These are phyloP conservation scores for Tritrichomonas musculus DNA, from an alignment of 208 protist genomes.

Conservation along the genomic window DNA sequence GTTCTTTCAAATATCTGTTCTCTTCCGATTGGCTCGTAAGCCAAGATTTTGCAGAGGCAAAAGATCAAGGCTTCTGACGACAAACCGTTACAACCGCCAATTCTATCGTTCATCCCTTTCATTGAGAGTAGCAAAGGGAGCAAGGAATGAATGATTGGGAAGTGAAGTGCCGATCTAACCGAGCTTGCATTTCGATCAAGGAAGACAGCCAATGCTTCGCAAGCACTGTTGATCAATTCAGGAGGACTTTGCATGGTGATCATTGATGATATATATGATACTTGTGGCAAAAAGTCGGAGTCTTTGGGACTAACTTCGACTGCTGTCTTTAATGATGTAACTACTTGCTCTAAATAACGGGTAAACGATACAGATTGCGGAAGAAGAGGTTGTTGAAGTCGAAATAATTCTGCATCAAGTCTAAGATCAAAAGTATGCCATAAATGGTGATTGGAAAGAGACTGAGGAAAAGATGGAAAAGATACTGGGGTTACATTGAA, in stretches of 20 bases:
- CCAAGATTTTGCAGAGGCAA: not conserved
- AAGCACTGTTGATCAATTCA: not conserved
- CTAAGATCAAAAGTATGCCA: constrained; percentile 11
- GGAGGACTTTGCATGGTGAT: not conserved
- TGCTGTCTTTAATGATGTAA: not conserved
- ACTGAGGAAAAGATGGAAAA: not conserved
- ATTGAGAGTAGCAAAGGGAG: not conserved
- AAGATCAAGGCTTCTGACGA: not conserved
- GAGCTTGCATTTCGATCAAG: not conserved
- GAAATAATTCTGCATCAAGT: constrained; percentile 2
- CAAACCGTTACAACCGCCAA: too few species aligned
- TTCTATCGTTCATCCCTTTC: too few species aligned
- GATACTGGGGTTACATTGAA: not conserved
- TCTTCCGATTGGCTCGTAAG: not conserved
- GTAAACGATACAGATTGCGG: not conserved
- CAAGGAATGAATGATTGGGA: not conserved
- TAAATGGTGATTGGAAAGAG: not conserved
- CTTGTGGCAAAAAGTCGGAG: not conserved
- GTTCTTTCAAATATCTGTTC: too few species aligned
- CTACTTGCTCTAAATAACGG: not conserved
- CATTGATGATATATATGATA: not conserved
- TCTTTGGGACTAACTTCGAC: not conserved
- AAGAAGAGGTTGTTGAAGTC: not conserved
- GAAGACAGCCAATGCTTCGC: not conserved
- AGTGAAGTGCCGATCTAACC: not conserved